phyloP scores from a whole-genome alignment of 2,329 filamentous ascomycete genomes.

The Botrytis fabae region DNA sequence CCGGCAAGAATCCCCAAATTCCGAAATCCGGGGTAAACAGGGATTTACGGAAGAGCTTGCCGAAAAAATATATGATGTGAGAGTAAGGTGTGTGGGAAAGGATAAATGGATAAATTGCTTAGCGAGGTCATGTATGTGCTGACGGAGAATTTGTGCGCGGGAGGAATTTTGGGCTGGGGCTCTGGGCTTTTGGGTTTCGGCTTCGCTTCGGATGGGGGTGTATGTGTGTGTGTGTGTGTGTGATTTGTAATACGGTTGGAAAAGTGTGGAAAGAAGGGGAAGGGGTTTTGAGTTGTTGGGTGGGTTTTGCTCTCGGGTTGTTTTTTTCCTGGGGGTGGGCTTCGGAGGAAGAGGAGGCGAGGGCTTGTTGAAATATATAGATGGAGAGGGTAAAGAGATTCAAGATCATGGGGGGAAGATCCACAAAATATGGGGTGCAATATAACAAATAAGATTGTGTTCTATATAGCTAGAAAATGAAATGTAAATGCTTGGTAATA shows the following conservation, averaged over 20 bases:
- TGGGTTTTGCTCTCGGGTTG: too few species aligned
- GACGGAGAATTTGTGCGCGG: neutral
- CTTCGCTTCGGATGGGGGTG: neutral
- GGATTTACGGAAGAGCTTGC: constrained; percentile 1
- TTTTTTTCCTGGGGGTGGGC: neutral
- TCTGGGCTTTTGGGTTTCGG: neutral
- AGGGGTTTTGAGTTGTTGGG: neutral
- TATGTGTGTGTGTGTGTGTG: neutral
- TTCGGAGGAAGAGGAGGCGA: neutral
- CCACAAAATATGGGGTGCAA: neutral
- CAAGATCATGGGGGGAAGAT: neutral
- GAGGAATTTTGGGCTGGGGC: neutral
- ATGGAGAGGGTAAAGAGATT: neutral
- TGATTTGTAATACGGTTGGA: neutral
- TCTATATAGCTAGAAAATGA: neutral
- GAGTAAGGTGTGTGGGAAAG: neutral
- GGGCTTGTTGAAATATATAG: neutral
- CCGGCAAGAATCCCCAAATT: neutral
- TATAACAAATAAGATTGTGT: neutral
- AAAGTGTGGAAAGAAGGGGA: neutral
- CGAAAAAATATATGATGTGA: neutral
- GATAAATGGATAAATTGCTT: constrained; percentile 5
- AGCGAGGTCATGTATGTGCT: neutral
- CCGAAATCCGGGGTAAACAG: constrained; percentile 14
- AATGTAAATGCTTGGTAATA: neutral